Base-by-base conservation (phyloP, 306 rosid genomes). In the Vicia sativa region DNA sequence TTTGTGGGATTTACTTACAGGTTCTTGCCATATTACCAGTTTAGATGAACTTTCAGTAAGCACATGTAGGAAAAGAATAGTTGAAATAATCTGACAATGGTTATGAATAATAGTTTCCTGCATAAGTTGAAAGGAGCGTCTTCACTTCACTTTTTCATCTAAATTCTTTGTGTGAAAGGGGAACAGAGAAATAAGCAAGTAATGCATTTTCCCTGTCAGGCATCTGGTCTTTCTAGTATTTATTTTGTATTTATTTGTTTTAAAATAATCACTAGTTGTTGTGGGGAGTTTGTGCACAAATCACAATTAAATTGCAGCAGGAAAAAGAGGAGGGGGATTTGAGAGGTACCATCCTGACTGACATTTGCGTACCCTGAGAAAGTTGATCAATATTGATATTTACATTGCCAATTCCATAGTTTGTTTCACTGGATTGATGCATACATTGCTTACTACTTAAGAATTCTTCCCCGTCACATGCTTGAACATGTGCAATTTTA, bases 21-120 rank as follows among this genome's bases (percentile, higher is more conserved):
- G 68, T 71, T 72, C 55, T 55, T 72, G 60, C 38, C 46, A 23
- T 38, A 62, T 23, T 12, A 38, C 66, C 9, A 11, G 66, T 61
- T 61, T 61, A 18, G 49, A 38, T 19, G 49, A 61, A 19, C 11
- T 38, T 38, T 61, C 11, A 18, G 15, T 11, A 38, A 61, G 34
- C 67, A 39, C 67, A 38, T 38, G 7, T 11, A 18, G 66, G 67
- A 61, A 61, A 38, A 38, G 31, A 37, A 61, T 8, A 58, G 43
- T 58, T 58, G 29, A 60, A 6, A 61, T 38, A 61, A 38, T 12
- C 49, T 11, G 9, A 35, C 49, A 38, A 6, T 61, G 34, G 12
- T 19, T 61, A 61, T 18, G 18, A 61, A 11, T 18, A 39, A 6
- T 61, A 61, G 11, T 39, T 61, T 61, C 11, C 28, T 15, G 15